phyloP scores from a whole-genome alignment of 2,329 filamentous ascomycete species.

The Colletotrichum sp. region DNA sequence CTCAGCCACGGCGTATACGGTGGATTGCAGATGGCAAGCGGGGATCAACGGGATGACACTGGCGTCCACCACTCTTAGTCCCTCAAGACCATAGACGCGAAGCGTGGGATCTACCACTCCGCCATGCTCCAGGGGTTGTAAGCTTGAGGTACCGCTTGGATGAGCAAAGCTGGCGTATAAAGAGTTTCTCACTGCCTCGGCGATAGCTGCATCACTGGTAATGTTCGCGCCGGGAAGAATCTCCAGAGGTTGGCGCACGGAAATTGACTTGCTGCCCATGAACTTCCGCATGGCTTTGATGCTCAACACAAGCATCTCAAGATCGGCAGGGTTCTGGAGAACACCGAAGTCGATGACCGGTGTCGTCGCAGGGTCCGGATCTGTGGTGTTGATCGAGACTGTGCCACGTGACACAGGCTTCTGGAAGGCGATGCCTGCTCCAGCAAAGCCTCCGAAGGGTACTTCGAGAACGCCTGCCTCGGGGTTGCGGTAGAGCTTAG shows the following conservation, averaged over 20 bases:
- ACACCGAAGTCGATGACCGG: conserved; percentile 44
- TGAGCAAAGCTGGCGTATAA: conserved; percentile 32
- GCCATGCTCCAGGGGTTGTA: conserved; percentile 45
- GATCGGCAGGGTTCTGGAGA: conserved; percentile 40
- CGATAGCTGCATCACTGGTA: neutral
- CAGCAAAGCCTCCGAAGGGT: conserved; percentile 34
- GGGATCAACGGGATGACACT: conserved; percentile 33
- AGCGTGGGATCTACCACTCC: conserved; percentile 36
- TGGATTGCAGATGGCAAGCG: conserved; percentile 35
- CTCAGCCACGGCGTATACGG: conserved; percentile 40
- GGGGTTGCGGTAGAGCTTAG: conserved; percentile 29
- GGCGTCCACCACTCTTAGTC: conserved; percentile 31
- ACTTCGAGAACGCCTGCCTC: conserved; percentile 30
- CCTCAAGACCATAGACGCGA: conserved; percentile 31
- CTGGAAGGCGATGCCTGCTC: conserved; percentile 33
- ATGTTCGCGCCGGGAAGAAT: neutral
- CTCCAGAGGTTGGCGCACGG: neutral
- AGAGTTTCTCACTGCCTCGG: neutral
- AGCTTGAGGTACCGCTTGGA: conserved; percentile 50
- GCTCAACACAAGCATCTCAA: conserved; percentile 31
- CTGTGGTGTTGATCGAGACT: conserved; percentile 37
- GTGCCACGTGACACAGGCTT: conserved; percentile 44
- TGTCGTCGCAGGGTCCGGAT: conserved; percentile 31
- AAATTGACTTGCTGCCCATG: conserved; percentile 3
- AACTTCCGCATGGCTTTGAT: conserved; percentile 38